A percentile compares a stretch with the other conserved stretches of the same genome.
Conservation (phyloP, 2,329 filamentous ascomycete genomes). For the Fusarium sp. region DNA sequence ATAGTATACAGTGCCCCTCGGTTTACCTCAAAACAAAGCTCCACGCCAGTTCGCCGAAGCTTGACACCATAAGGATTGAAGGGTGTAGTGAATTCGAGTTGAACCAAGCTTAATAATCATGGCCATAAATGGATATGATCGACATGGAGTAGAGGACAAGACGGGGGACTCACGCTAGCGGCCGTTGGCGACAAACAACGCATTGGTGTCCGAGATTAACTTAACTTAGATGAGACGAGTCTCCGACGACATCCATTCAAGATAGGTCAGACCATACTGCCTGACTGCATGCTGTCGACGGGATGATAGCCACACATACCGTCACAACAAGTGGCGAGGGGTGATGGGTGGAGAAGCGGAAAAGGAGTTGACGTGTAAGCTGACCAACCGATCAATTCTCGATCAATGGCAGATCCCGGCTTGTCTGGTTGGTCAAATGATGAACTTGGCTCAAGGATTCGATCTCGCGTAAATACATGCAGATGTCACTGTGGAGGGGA, state of each 20-base stretch:
- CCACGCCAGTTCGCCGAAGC: conserved; percentile 13
- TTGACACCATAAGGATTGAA: conserved; percentile 2
- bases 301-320: conserved; percentile 6
- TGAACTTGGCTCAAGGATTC: conserved; percentile 7
- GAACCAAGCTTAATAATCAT: conserved; percentile 14
- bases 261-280: neutral
- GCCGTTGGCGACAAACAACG: conserved; percentile 39
- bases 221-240: conserved; percentile 35
- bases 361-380: conserved; percentile 26
- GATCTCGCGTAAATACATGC: conserved; percentile 22
- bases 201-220: conserved; percentile 34
- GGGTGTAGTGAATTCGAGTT: conserved; percentile 15
- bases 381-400: conserved; percentile 25
- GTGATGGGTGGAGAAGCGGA: conserved; percentile 2
- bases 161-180: conserved; percentile 39
- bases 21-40: neutral
- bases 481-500: conserved; percentile 14
- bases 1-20: neutral
- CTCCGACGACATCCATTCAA: conserved; percentile 22
- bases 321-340: conserved; percentile 8
- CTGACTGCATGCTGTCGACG: neutral
- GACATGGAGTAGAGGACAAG: conserved; percentile 7
- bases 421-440: conserved; percentile 5
- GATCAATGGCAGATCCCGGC: conserved; percentile 5
- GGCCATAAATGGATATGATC: conserved; percentile 17